Conservation (phyloP, 2,329 filamentous ascomycete genomes). For the Trichoderma afroharzianum region DNA sequence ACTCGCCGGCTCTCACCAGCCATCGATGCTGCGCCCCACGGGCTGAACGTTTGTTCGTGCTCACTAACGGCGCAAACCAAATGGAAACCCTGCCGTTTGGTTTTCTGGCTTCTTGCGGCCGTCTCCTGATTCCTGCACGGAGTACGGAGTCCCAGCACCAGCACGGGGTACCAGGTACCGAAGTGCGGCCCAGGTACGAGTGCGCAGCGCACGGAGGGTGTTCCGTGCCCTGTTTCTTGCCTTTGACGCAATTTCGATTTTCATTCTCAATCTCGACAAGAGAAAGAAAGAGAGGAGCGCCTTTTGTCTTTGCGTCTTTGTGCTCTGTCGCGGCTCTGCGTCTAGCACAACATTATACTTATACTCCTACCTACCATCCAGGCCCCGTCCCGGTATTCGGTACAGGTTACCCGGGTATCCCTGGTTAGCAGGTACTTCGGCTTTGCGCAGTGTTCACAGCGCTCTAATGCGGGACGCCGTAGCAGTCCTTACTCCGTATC, state of each 20-base stretch:
- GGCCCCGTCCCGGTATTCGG: not conserved
- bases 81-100: not conserved
- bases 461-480: not conserved
- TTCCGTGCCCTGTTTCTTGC: not conserved
- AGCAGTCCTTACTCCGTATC: slow-evolving; percentile 2
- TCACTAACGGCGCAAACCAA: not conserved
- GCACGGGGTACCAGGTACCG: not conserved
- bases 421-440: not conserved
- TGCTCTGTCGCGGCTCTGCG: not conserved
- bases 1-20: slow-evolving; percentile 5
- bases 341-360: not conserved
- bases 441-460: not conserved
- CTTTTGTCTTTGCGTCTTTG: not conserved
- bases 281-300: not conserved
- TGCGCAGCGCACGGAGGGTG: not conserved
- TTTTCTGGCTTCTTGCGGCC: not conserved
- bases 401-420: not conserved
- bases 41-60: slow-evolving; percentile 12
- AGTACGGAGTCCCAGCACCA: not conserved
- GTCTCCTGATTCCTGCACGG: slow-evolving; percentile 5
- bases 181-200: not conserved
- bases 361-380: not conserved
- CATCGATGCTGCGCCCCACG: slow-evolving; percentile 15
- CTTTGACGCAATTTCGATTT: not conserved
- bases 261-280: not conserved